Evolutionary conservation across 2,329 filamentous ascomycete species (phyloP), one percentile per base, ranked within the genome.

Genomic region (Rhinocladiella similis): DNA sequence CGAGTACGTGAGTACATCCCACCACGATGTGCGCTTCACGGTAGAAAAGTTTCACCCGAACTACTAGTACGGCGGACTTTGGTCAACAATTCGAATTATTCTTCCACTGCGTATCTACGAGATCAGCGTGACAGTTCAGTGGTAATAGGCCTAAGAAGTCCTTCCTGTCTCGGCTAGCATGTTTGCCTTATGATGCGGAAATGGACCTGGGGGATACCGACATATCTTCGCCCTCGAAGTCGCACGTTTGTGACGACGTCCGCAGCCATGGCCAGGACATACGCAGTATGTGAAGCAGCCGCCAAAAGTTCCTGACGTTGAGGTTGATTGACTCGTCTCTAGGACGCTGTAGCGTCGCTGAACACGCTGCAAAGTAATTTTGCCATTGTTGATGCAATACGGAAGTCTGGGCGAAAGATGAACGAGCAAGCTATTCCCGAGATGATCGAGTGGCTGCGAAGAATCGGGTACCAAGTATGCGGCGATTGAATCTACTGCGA

Each of bases 361-460:
- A 87, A 90, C 64, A 83, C 84, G 47, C 80, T 96, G 52, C 88
- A 93, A 67, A 88, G 88, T 53, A 96, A 96, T 71, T 87, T 86
- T 65, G 82, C 87, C 38, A 78, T 89, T 56, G 83, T 97, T 16
- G 86, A 96, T 69, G 85, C 87, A 49, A 86, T 94, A 50, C 82
- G 85, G 53, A 89, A 89, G 70, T 88, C 87, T 16, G 89, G 90
- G 18, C 77, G 85, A 60, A 82, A 80, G 25, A 85, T 89, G 75
- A 95, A 96, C 68, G 79, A 86, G 47, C 79, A 79, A 53, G 89
- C 91, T 5, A 85, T 95, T 48, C 89, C 90, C 0, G 90, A 96
- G 70, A 93, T 94, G 82, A 76, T 86, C 25, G 82, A 85, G 64
- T 96, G 89, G 88, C 84, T 90, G 62, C 77, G 75, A 45, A 87